phyloP scores from a whole-genome alignment of 495 filamentous ascomycete genomes.

The Neurospora sp. region DNA sequence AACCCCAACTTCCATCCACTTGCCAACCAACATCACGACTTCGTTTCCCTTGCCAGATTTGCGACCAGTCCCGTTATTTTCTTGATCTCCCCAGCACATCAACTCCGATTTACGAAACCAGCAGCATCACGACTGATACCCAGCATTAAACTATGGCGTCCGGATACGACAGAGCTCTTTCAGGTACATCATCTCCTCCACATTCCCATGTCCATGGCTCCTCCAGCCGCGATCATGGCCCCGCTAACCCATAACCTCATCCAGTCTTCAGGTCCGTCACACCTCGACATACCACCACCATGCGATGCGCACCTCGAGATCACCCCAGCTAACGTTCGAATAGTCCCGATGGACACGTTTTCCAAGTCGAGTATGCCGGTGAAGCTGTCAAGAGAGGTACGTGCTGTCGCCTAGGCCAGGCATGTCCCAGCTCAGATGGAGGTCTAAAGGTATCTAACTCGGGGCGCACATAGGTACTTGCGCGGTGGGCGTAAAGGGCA shows the following conservation, averaged over 20 bases:
- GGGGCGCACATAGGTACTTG: slow-evolving; percentile 64
- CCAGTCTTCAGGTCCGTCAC: slow-evolving; percentile 58
- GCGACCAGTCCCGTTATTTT: background rate
- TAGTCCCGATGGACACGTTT: slow-evolving; percentile 97
- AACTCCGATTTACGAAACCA: slow-evolving; percentile 4
- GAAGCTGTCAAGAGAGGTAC: slow-evolving; percentile 97
- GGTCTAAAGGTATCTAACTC: background rate
- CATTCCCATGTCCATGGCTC: slow-evolving; percentile 1
- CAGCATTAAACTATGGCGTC: slow-evolving; percentile 53
- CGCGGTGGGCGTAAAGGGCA: slow-evolving; percentile 94
- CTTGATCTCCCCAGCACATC: background rate
- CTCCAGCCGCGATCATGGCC: background rate
- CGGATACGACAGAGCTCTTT: slow-evolving; percentile 90
- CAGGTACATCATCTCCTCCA: slow-evolving; percentile 50
- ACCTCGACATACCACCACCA: background rate
- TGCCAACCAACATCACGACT: slow-evolving; percentile 3
- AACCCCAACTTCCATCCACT: slow-evolving; percentile 2
- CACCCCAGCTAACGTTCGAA: slow-evolving; percentile 2
- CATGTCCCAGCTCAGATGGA: background rate
- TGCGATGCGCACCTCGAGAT: slow-evolving; percentile 2
- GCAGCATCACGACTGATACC: background rate
- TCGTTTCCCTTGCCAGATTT: background rate
- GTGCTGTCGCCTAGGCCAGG: background rate
- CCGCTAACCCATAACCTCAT: slow-evolving; percentile 29
- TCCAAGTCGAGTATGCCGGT: slow-evolving; percentile 98